Conservation (phyloP, 23 red algal species). For the Gracilaria gracilis region DNA sequence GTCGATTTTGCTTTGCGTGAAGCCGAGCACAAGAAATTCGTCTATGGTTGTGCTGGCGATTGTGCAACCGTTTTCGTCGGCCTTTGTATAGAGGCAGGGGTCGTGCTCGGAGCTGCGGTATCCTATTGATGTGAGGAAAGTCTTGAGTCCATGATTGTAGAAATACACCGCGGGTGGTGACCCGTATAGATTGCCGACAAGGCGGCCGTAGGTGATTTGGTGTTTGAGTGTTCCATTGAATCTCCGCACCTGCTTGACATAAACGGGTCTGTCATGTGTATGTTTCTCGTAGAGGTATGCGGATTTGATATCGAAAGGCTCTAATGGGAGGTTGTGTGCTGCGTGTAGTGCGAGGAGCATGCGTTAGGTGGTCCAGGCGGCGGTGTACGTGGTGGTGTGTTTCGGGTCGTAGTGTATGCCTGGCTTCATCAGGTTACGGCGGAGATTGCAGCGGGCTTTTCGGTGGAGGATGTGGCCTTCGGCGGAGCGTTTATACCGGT, state of each 20-base stretch:
- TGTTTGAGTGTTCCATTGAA: no score
- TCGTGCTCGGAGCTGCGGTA: background rate
- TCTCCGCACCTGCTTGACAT: no score
- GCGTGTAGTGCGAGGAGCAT: slow-evolving; percentile 10
- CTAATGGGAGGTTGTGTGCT: no score
- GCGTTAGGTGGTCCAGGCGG: slow-evolving; percentile 3
- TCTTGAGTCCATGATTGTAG: background rate
- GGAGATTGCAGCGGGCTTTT: slow-evolving; percentile 16
- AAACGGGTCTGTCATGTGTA: no score
- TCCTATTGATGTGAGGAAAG: background rate
- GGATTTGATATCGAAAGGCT: no score
- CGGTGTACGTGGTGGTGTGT: slow-evolving; percentile 15
- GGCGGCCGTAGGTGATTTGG: slow-evolving; percentile 6
- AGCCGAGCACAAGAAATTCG: background rate
- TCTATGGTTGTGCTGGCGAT: no score
- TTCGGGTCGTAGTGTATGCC: slow-evolving; percentile 31
- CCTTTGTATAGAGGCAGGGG: background rate
- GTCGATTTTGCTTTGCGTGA: background rate
- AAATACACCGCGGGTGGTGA: background rate
- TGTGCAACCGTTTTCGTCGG: no score
- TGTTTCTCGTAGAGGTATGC: no score
- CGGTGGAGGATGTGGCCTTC: background rate
- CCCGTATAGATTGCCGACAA: background rate
- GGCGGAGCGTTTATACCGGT: slow-evolving; percentile 23
- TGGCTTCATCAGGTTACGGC: slow-evolving; percentile 37